These are phyloP conservation scores for Suillus fuscotomentosus DNA, from an alignment of 768 basidiomycete genomes.

Conservation along the genomic window DNA sequence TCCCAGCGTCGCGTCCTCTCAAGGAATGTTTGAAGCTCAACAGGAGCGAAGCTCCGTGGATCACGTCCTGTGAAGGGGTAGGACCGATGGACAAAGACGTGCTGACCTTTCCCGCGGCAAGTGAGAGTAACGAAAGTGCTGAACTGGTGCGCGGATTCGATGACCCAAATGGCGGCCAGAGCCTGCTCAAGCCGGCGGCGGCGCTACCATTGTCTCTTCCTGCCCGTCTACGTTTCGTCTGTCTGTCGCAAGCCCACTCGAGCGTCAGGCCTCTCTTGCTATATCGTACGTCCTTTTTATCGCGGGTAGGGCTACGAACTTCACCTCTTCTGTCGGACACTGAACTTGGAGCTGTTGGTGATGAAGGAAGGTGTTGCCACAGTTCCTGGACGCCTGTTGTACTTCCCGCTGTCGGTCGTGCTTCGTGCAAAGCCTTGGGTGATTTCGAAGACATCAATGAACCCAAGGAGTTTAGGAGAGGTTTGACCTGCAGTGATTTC, in stretches of 20 bases:
- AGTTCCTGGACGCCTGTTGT: neutral
- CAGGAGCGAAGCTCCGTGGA: conserved; percentile 27
- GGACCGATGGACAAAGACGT: neutral
- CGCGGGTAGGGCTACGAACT: neutral
- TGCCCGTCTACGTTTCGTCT: conserved; percentile 35
- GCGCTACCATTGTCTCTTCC: conserved; percentile 8
- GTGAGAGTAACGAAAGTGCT: conserved; percentile 30
- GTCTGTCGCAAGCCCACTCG: conserved; percentile 46
- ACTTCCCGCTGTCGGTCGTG: neutral
- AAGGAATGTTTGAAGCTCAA: conserved; percentile 29
- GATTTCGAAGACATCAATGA: conserved; percentile 12
- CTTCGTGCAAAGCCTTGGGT: neutral
- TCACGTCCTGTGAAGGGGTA: conserved; percentile 20
- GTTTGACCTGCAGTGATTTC: conserved; percentile 18
- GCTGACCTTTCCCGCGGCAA: conserved; percentile 16
- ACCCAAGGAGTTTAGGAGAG: conserved; percentile 20
- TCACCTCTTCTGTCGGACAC: neutral
- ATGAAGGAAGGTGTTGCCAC: conserved; percentile 11
- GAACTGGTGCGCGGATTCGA: conserved; percentile 18
- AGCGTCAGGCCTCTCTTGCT: conserved; percentile 32
- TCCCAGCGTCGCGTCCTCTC: conserved; percentile 1
- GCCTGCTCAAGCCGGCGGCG: neutral
- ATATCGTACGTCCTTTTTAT: conserved; percentile 6
- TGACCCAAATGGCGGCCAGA: neutral
- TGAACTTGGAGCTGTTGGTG: conserved; percentile 1